These are phyloP conservation scores for Colletotrichum sp. DNA, from an alignment of 2,329 filamentous ascomycete species.

Conservation along the genomic window DNA sequence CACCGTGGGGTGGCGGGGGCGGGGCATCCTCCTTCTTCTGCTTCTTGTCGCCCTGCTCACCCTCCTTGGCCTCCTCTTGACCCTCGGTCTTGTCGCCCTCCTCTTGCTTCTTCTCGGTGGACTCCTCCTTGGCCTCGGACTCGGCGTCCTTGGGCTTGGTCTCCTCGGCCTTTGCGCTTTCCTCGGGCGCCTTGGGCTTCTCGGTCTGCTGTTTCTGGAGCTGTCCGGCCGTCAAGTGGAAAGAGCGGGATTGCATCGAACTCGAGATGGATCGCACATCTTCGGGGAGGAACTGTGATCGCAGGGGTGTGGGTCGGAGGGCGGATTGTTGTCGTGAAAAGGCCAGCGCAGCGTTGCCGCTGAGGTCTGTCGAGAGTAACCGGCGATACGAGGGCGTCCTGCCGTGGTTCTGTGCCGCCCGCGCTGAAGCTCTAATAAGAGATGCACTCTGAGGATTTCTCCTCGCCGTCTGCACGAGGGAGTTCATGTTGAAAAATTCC, in stretches of 20 bases:
- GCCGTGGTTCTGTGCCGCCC: conserved; percentile 40
- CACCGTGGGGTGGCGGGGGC: conserved; percentile 93
- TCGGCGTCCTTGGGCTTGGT: conserved; percentile 40
- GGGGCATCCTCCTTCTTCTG: conserved; percentile 73
- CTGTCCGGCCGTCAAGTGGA: conserved; percentile 38
- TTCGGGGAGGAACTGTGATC: conserved; percentile 50
- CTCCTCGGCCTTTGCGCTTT: conserved; percentile 42
- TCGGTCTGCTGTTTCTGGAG: conserved; percentile 33
- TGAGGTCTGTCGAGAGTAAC: conserved; percentile 41
- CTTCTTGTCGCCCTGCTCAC: conserved; percentile 50
- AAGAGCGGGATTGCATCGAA: conserved; percentile 38
- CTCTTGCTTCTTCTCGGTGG: conserved; percentile 38
- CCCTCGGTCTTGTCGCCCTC: conserved; percentile 51
- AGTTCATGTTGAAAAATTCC: conserved; percentile 46
- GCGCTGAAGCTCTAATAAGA: conserved; percentile 45
- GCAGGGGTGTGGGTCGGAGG: conserved; percentile 42
- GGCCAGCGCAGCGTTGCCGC: conserved; percentile 28
- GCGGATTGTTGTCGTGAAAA: conserved; percentile 30
- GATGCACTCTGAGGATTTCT: conserved; percentile 44
- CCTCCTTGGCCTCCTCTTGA: conserved; percentile 38
- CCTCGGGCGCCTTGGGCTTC: conserved; percentile 25
- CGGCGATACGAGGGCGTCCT: conserved; percentile 54
- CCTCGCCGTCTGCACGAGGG: conserved; percentile 46
- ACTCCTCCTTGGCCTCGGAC: conserved; percentile 27
- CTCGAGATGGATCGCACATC: conserved; percentile 41